Conservation (phyloP, 805 yeast species). For the Starmerella vitae region DNA sequence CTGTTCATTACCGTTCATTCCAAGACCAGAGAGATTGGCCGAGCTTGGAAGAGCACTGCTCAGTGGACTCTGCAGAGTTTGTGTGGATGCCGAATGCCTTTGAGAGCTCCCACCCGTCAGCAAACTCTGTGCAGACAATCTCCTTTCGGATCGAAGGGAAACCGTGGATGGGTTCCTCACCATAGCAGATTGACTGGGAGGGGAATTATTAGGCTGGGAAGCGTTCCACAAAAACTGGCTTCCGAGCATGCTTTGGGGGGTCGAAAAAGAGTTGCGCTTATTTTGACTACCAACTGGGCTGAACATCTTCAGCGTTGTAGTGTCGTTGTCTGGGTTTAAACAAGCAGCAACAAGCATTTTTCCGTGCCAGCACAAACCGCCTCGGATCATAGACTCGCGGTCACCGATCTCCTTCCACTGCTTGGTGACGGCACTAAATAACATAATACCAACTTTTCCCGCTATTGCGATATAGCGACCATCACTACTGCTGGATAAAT, state of each 20-base stretch:
- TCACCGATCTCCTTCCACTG: constrained; percentile 36
- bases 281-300: constrained; percentile 23
- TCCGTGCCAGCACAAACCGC: constrained; percentile 32
- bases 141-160: background rate
- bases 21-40: constrained; percentile 2
- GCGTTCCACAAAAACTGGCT: constrained; percentile 1
- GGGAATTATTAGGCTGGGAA: background rate
- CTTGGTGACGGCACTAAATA: constrained; percentile 31
- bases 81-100: background rate
- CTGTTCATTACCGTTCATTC: constrained; percentile 23
- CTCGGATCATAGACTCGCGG: constrained; percentile 27
- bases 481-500: constrained; percentile 34
- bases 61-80: background rate
- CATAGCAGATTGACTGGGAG: background rate
- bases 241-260: constrained; percentile 2
- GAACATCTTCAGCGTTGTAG: constrained; percentile 26
- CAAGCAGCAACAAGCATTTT: constrained; percentile 26
- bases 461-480: constrained; percentile 39
- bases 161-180: background rate
- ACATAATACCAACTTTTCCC: constrained; percentile 36
- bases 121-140: constrained; percentile 1
- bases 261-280: background rate
- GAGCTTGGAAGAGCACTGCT: constrained; percentile 6
- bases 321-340: constrained; percentile 22
- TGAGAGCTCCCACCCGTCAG: background rate